A percentile compares a stretch with the other conserved stretches of the same genome.
Evolutionary conservation across 192 early-diverging fungal species (phyloP).

Genomic region (Chytriomyces sp.): DNA sequence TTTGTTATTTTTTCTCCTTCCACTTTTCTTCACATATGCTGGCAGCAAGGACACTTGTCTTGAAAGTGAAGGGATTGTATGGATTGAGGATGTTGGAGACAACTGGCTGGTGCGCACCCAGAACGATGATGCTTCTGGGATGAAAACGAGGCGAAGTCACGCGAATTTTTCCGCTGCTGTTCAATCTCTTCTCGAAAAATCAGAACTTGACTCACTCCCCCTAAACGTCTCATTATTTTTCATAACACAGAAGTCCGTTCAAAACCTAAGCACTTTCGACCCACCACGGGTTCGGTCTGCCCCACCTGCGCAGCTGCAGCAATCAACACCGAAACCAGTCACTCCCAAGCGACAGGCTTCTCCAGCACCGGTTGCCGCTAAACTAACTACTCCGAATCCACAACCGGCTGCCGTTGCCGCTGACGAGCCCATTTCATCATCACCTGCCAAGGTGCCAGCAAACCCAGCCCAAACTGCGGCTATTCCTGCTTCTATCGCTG

Average conservation of each 20-base stretch:
- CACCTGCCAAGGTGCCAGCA: neutral
- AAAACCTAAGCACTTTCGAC: neutral
- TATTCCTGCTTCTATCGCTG: slow-evolving; percentile 7
- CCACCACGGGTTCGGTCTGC: neutral
- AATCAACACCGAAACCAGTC: neutral
- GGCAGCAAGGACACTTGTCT: neutral
- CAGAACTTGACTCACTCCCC: neutral
- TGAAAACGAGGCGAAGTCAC: neutral
- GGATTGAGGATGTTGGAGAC: neutral
- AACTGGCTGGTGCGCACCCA: neutral
- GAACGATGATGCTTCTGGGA: neutral
- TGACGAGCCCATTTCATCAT: neutral
- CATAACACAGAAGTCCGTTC: neutral
- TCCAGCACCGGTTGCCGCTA: neutral
- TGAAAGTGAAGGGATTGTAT: neutral
- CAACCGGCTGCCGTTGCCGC: neutral
- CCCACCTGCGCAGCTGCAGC: neutral
- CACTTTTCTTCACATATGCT: neutral
- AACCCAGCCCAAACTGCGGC: neutral
- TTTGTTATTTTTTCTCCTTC: neutral
- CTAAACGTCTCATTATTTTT: neutral
- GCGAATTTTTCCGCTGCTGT: neutral
- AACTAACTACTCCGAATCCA: neutral
- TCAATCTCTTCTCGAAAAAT: neutral
- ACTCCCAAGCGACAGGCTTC: neutral